Evolutionary conservation across 345 rosid species (phyloP), one percentile per base, ranked within the genome.

Genomic region (Eucalyptus leucophloia): DNA sequence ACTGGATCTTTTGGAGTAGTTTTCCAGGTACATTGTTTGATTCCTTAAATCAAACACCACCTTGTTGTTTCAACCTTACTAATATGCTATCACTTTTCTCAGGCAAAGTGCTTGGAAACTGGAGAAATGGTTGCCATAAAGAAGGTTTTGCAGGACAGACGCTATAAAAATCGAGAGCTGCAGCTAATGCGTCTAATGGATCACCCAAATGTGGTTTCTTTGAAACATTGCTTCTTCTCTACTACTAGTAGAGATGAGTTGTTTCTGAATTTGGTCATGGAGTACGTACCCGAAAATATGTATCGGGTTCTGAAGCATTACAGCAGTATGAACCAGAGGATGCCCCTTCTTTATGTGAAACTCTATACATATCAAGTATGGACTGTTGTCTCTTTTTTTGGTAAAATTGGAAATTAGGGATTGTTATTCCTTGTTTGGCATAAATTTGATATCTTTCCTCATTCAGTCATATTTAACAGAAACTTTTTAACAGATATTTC

Each of bases 1-100:
- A 93, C 94, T n/a, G 99, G 98, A 56, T 97, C 99, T 58, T 97
- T 97, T 87, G 99, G 99, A 89, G 93, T 95, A 69, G 99, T 97
- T 81, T 96, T 97, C 88, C 98, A 96, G 98, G 99, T 97, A 89
- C 42, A 23, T 87, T 80, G 49, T 81, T 58, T 40, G 85, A 32
- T 53, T 56, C 82, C 54, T 51, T 44, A 54, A 32, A 13, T 83
- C 9, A 81, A 72, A 67, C n/a, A 58, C 24, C 28, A n/a, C 82
- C 72, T 49, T 23, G 67, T 86, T 37, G 86, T 18, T 65, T 87
- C 81, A 44, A 23, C 47, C 37, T 26, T 37, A 24, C 67, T 83
- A 30, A 58, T 90, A 81, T 32, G 24, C 47, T 86, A 81, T 86
- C 90, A 86, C 89, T 49, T 47, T 77, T 87, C 72, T 88, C 87